phyloP scores from a whole-genome alignment of 2,329 filamentous ascomycete genomes.

The Metarhizium brunneum region DNA sequence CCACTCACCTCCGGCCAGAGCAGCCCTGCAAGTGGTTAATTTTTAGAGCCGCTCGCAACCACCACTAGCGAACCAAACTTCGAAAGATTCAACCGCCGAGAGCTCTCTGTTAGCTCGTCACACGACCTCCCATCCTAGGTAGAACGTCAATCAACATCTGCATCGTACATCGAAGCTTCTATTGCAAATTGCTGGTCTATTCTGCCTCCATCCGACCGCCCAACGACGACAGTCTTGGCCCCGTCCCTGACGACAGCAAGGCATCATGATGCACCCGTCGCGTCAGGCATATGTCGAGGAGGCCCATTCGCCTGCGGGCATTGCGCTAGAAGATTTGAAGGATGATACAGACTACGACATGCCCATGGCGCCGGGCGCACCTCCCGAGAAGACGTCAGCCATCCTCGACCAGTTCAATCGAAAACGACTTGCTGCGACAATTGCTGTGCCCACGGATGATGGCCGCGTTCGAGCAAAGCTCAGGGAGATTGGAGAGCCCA shows the following conservation, averaged over 20 bases:
- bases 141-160: neutral
- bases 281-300: slow-evolving; percentile 94
- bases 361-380: slow-evolving; percentile 55
- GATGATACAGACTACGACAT: slow-evolving; percentile 80
- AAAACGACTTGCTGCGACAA: slow-evolving; percentile 78
- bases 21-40: no score
- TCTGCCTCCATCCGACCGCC: neutral
- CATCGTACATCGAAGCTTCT: neutral
- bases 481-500: slow-evolving; percentile 81
- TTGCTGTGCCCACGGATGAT: slow-evolving; percentile 92
- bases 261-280: slow-evolving; percentile 70
- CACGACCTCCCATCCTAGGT: neutral
- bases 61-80: no score
- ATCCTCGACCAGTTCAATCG: slow-evolving; percentile 84
- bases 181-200: neutral
- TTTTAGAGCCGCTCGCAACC: no score
- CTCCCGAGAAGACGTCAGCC: slow-evolving; percentile 74
- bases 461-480: slow-evolving; percentile 71
- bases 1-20: no score
- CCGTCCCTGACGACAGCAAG: neutral
- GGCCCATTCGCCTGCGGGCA: slow-evolving; percentile 44
- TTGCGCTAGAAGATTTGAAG: slow-evolving; percentile 42
- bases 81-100: neutral
- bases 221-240: neutral
- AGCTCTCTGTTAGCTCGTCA: neutral